Percentiles rank a stretch among this genome's conserved stretches.
Conservation (phyloP, 192 early-diverging fungal genomes). For the Gryganskiella cystojenkinii region DNA sequence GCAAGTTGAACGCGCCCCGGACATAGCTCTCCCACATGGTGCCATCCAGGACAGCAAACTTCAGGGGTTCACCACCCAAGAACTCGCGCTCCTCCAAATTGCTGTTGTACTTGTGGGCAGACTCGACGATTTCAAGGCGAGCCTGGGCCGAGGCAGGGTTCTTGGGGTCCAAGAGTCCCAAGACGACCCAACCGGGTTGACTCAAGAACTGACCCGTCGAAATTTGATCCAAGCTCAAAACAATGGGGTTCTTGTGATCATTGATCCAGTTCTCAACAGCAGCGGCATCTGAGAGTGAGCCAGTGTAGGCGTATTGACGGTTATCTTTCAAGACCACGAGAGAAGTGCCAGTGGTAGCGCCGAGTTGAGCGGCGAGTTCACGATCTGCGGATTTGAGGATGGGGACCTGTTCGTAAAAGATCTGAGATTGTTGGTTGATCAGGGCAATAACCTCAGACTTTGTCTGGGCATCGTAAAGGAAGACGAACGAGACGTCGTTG, state of each 20-base stretch:
- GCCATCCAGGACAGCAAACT: slow-evolving; percentile 73
- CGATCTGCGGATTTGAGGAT: slow-evolving; percentile 18
- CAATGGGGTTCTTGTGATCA: slow-evolving; percentile 70
- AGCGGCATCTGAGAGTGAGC: slow-evolving; percentile 48
- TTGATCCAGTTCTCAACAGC: slow-evolving; percentile 69
- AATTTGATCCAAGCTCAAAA: slow-evolving; percentile 65
- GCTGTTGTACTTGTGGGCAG: slow-evolving; percentile 40
- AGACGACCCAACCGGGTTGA: slow-evolving; percentile 67
- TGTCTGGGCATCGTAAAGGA: slow-evolving; percentile 63
- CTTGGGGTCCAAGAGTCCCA: slow-evolving; percentile 69
- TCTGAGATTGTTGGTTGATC: slow-evolving; percentile 38
- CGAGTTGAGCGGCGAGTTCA: slow-evolving; percentile 24
- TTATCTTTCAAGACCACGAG: slow-evolving; percentile 74
- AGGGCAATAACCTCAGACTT: slow-evolving; percentile 49
- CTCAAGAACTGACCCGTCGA: slow-evolving; percentile 80
- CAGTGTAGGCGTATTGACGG: slow-evolving; percentile 36
- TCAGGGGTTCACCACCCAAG: slow-evolving; percentile 2
- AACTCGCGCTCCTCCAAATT: slow-evolving; percentile 8
- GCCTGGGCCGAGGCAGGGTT: slow-evolving; percentile 12
- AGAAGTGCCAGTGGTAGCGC: slow-evolving; percentile 52
- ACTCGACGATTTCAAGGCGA: slow-evolving; percentile 35
- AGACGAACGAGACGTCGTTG: slow-evolving; percentile 65
- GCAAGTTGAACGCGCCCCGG: slow-evolving; percentile 62
- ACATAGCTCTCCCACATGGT: slow-evolving; percentile 71
- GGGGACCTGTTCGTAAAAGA: slow-evolving; percentile 22